Percentiles rank a stretch among this genome's conserved stretches.
Conservation (phyloP, 129 eudicot species). For the Saposhnikovia divaricata region DNA sequence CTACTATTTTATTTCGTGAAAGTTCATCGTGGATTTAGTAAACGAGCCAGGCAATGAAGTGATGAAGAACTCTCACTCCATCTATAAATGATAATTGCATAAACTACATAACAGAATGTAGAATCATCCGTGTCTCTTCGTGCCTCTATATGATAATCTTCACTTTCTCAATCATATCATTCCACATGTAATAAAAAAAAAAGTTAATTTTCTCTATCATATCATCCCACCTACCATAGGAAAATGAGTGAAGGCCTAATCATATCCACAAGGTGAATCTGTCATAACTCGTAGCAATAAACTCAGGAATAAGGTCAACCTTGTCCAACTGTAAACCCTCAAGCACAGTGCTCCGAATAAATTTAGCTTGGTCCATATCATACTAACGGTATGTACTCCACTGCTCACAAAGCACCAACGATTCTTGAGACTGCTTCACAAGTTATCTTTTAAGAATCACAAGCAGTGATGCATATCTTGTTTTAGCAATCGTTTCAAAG, state of each 20-base stretch:
- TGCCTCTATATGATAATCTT: background rate
- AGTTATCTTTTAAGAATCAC: slow-evolving; percentile 19
- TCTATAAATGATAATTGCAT: background rate
- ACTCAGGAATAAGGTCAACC: slow-evolving; percentile 5
- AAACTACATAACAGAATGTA: slow-evolving; percentile 12
- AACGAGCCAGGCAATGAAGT: too few species aligned
- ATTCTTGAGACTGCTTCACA: background rate
- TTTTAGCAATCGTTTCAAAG: slow-evolving; percentile 13
- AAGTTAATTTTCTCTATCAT: slow-evolving; percentile 13
- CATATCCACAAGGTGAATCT: slow-evolving; percentile 12
- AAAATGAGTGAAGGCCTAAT: slow-evolving; percentile 9
- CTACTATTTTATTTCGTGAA: too few species aligned
- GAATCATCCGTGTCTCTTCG: background rate
- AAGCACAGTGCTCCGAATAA: slow-evolving; percentile 1
- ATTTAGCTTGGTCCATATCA: background rate
- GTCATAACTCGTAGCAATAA: slow-evolving; percentile 14
- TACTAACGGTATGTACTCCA: slow-evolving; percentile 11
- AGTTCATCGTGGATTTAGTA: too few species aligned
- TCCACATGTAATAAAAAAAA: too few species aligned
- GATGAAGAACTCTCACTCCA: background rate
- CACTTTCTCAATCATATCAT: background rate
- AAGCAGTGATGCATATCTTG: slow-evolving; percentile 19
- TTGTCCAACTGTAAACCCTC: slow-evolving; percentile 17
- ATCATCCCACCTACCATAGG: slow-evolving; percentile 21
- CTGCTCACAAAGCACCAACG: background rate